Conservation (phyloP, 306 rosid species). For the Potentilla sterilis region DNA sequence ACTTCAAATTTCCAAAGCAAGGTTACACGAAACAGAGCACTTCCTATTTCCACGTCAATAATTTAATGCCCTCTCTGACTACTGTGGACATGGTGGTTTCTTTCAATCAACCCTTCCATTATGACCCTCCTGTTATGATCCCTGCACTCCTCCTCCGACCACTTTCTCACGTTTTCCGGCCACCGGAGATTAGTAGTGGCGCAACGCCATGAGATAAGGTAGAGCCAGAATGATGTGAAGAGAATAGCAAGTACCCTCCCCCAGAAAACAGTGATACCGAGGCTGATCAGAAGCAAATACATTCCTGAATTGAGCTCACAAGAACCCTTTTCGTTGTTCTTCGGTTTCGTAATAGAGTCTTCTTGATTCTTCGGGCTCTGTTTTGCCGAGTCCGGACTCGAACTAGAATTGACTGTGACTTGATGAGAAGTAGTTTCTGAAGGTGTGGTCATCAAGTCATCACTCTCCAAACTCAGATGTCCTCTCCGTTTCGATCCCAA, state of each 20-base stretch:
- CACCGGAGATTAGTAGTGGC: background rate
- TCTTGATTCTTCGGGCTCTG: background rate
- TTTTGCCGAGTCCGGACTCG: constrained; percentile 9
- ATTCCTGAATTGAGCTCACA: constrained; percentile 25
- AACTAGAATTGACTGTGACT: background rate
- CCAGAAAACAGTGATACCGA: constrained; percentile 42
- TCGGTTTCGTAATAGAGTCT: constrained; percentile 22
- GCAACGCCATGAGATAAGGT: constrained; percentile 23
- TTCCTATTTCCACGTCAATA: constrained; percentile 36
- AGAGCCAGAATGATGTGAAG: constrained; percentile 49
- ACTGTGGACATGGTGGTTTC: constrained; percentile 16
- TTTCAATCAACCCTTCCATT: constrained; percentile 33
- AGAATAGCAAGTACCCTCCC: constrained; percentile 50
- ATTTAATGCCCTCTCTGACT: constrained; percentile 32
- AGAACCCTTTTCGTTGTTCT: constrained; percentile 19
- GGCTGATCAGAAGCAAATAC: constrained; percentile 44
- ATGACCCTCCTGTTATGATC: constrained; percentile 24
- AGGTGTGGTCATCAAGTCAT: constrained; percentile 12
- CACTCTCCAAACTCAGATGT: constrained; percentile 10
- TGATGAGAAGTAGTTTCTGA: background rate
- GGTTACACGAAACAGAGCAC: constrained; percentile 34
- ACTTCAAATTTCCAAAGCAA: constrained; percentile 23
- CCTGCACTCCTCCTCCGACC: constrained; percentile 27
- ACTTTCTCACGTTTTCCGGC: constrained; percentile 23
- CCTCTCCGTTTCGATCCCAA: constrained; percentile 34